Conservation (phyloP, 257 asterid genomes). For the Capsicum rhomboideum region DNA sequence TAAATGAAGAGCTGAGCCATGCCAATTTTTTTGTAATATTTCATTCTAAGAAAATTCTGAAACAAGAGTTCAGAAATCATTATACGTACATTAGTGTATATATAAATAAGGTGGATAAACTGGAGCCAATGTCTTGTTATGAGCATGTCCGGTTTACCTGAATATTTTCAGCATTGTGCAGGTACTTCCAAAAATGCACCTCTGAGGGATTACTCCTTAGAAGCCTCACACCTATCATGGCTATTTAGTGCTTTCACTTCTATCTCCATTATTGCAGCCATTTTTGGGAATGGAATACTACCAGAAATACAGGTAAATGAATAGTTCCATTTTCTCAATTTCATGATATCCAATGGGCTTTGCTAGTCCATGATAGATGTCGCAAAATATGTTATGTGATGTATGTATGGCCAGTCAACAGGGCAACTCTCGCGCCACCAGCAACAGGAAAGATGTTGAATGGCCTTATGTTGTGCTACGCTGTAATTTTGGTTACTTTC, state of each 20-base stretch:
- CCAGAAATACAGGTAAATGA: constrained; percentile 84
- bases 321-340: background rate
- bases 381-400: background rate
- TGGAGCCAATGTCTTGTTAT: background rate
- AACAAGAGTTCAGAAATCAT: background rate
- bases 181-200: constrained; percentile 68
- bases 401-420: background rate
- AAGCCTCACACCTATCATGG: constrained; percentile 46
- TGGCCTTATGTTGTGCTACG: constrained; percentile 88
- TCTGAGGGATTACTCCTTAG: constrained; percentile 66
- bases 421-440: constrained; percentile 97
- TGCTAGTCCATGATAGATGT: background rate
- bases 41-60: background rate
- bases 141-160: background rate
- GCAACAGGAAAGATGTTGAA: constrained; percentile 91
- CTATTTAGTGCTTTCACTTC: constrained; percentile 75
- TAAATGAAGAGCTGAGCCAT: too few relatives aligned
- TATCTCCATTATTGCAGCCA: constrained; percentile 92
- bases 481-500: constrained; percentile 73
- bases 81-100: background rate
- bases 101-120: background rate
- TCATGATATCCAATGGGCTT: background rate
- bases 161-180: constrained; percentile 16
- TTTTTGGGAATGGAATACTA: constrained; percentile 86
- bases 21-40: too few relatives aligned